phyloP scores from a whole-genome alignment of 208 protist genomes.

The Leishmania mexicana region DNA sequence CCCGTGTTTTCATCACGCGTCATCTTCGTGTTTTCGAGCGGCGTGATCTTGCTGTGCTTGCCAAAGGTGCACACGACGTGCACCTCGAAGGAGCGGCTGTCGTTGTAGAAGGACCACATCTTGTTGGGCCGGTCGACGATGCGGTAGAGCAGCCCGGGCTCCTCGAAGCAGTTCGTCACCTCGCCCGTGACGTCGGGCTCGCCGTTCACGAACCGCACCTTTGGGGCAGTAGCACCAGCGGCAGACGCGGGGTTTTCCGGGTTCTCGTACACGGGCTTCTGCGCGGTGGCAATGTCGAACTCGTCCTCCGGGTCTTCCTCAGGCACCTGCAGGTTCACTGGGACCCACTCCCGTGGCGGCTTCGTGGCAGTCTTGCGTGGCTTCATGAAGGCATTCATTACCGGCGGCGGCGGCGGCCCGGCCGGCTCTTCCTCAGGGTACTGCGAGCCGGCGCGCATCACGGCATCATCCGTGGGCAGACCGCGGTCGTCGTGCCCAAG shows the following conservation, averaged over 20 bases:
- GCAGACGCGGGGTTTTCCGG: not conserved
- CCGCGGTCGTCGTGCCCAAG: conserved; percentile 11
- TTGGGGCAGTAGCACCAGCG: not conserved
- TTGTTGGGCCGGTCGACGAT: conserved; percentile 74
- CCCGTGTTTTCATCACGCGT: conserved; percentile 36
- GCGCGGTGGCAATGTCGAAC: conserved; percentile 67
- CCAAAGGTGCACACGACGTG: conserved; percentile 77
- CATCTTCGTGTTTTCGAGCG: conserved; percentile 66
- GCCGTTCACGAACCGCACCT: conserved; percentile 60
- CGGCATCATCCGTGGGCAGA: conserved; percentile 13
- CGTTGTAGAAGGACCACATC: conserved; percentile 91
- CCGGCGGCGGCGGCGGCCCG: conserved; percentile 22
- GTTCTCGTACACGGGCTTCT: conserved; percentile 49
- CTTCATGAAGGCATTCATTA: conserved; percentile 58
- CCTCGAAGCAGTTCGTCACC: conserved; percentile 81
- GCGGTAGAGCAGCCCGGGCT: conserved; percentile 82
- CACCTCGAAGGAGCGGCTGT: conserved; percentile 76
- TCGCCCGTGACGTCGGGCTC: conserved; percentile 72
- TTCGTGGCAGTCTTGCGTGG: conserved; percentile 40
- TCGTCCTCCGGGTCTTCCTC: conserved; percentile 72
- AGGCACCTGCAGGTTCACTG: conserved; percentile 42
- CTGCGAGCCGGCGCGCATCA: conserved; percentile 8
- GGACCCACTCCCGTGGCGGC: conserved; percentile 46
- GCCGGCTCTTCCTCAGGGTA: conserved; percentile 25
- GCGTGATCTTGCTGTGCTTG: conserved; percentile 77